Evolutionary conservation across 805 yeast genomes (phyloP).

Genomic region (Pachysolen tannophilus): DNA sequence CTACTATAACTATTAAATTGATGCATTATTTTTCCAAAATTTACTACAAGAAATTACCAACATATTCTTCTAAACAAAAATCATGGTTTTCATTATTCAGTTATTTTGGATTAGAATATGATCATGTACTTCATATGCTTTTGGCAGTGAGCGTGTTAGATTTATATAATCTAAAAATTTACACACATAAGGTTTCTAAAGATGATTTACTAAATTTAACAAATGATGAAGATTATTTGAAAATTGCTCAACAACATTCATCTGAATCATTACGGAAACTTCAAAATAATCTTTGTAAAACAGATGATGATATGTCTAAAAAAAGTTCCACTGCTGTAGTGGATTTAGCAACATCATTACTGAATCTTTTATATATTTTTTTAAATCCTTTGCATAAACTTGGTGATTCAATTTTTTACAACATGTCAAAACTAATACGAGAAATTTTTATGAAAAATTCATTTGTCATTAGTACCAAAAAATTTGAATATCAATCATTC

Average conservation of each 20-base stretch:
- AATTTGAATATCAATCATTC: neutral
- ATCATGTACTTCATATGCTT: conserved; percentile 3
- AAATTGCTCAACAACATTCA: conserved; percentile 3
- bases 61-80: too few relatives aligned
- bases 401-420: conserved; percentile 6
- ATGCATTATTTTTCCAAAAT: too few relatives aligned
- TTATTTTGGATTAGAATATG: conserved; percentile 1
- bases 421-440: neutral
- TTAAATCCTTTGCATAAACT: conserved; percentile 2
- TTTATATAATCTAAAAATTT: too few relatives aligned
- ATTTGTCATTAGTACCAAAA: neutral
- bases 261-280: neutral
- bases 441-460: neutral
- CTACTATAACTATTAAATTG: too few relatives aligned
- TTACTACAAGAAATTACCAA: too few relatives aligned
- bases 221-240: conserved; percentile 3
- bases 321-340: neutral
- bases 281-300: too few relatives aligned
- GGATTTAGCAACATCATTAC: conserved; percentile 1
- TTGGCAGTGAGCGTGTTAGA: neutral
- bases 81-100: conserved; percentile 3
- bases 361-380: conserved; percentile 1
- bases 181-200: conserved; percentile 1
- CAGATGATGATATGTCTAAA: neutral
- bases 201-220: neutral